These are phyloP conservation scores for Fraxinus quadrangulata DNA, from an alignment of 257 asterid genomes.

Conservation along the genomic window DNA sequence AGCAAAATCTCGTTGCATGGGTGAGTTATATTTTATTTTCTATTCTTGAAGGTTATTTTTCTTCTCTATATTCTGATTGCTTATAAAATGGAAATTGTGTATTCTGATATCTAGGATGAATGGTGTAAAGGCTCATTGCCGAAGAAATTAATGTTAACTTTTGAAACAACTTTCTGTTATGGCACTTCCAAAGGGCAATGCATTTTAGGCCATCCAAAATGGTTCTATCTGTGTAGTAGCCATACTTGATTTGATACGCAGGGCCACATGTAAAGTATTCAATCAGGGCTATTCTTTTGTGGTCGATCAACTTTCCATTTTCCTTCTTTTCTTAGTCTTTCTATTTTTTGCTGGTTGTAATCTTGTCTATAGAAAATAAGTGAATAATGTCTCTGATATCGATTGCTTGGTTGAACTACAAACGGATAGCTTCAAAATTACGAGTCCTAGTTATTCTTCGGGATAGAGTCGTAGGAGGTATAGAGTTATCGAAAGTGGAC, in stretches of 20 bases:
- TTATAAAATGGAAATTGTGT: background rate
- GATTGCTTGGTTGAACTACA: background rate
- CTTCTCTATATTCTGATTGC: background rate
- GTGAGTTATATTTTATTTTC: constrained; percentile 24
- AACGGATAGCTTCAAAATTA: background rate
- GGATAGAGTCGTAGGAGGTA: background rate
- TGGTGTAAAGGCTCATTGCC: background rate
- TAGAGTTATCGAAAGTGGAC: background rate
- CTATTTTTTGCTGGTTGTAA: background rate
- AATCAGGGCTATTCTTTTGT: background rate
- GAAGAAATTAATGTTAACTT: background rate
- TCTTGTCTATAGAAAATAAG: background rate
- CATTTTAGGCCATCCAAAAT: constrained; percentile 19
- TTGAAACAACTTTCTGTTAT: constrained; percentile 1
- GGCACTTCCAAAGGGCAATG: background rate
- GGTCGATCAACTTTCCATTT: background rate
- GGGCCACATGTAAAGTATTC: constrained; percentile 19
- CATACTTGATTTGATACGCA: constrained; percentile 14
- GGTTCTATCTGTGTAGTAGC: constrained; percentile 18
- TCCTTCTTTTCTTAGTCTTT: background rate
- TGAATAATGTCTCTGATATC: background rate
- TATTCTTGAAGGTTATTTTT: background rate
- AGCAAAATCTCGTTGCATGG: constrained; percentile 45
- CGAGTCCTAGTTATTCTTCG: background rate
- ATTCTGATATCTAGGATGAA: background rate